Conservation (phyloP, 2,329 filamentous ascomycete species). For the Zasmidium citrigriseum region DNA sequence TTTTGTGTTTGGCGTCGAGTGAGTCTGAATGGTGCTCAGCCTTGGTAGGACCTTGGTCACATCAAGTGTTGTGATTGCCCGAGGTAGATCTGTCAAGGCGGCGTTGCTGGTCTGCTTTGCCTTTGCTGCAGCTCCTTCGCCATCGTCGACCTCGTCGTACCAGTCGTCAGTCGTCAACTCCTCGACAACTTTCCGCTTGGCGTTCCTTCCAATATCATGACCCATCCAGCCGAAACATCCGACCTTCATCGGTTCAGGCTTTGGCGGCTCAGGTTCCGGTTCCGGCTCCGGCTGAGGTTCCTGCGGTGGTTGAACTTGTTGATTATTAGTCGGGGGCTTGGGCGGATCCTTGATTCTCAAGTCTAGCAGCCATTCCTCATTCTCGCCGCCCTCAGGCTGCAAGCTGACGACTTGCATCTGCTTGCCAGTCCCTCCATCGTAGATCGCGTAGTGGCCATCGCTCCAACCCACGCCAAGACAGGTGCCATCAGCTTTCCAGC, state of each 20-base stretch:
- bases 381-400: constrained; percentile 6
- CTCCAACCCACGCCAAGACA: constrained; percentile 77
- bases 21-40: constrained; percentile 46
- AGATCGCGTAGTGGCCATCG: constrained; percentile 61
- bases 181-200: constrained; percentile 27
- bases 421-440: constrained; percentile 39
- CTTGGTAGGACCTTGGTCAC: constrained; percentile 75
- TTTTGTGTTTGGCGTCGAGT: constrained; percentile 51
- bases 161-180: constrained; percentile 27
- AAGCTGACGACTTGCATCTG: constrained; percentile 10
- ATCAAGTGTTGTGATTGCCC: constrained; percentile 73
- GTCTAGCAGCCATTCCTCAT: constrained; percentile 25
- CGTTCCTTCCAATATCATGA: constrained; percentile 26
- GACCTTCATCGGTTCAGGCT: constrained; percentile 10
- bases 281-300: constrained; percentile 5
- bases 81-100: constrained; percentile 53
- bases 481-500: constrained; percentile 50
- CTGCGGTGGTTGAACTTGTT: background rate
- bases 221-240: constrained; percentile 27
- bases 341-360: constrained; percentile 1
- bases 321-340: constrained; percentile 3
- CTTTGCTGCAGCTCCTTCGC: constrained; percentile 42
- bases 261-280: background rate
- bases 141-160: constrained; percentile 22
- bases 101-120: background rate